Evolutionary conservation across 768 basidiomycete genomes (phyloP), one percentile per base, ranked within the genome.

Genomic region (Trametes coccinea): DNA sequence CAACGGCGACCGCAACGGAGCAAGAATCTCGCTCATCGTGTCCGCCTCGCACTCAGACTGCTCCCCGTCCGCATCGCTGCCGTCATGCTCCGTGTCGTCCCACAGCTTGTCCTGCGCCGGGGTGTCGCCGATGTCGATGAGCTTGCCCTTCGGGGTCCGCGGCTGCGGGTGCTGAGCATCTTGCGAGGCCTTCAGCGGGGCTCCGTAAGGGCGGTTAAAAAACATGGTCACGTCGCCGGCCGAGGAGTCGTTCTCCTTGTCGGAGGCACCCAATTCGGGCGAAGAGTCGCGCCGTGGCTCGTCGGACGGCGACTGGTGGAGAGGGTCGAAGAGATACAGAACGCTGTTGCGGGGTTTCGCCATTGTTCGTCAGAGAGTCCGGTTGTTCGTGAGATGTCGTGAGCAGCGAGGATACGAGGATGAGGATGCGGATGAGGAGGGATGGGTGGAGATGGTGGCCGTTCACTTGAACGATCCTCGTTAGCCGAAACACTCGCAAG

Each of bases 181-280:
- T 2, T 37, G 34, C 34, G 34, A 11, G 11, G 57, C 37, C 30
- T 62, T 45, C 44, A 67, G 67, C 13, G 63, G 58, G 0, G 37
- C 44, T 7, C 62, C 67, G 40, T 71, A 73, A 3, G 67, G 59
- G 8, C 73, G 67, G 57, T 70, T 74, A 62, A 75, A 74, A 53
- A 74, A 75, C 2, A 67, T 58, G n/a, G 73, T 74, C 11, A 71
- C 33, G 29, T 68, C 66, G 17, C 70, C 69, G 3, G 66, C 62
- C 10, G 67, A 63, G 29, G 39, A 65, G 65, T 75, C 62, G 69
- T 75, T 70, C 69, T 73, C 73, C 66, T 71, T 74, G 72, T 75
- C 74, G 9, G 73, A 73, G 10, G 66, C 65, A 13, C 62, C 68
- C 7, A 70, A 67, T 50, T 72, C 72, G 33, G 72, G 69, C 2